Conservation (phyloP, 441 rosid genomes). For the Kokia cookei region DNA sequence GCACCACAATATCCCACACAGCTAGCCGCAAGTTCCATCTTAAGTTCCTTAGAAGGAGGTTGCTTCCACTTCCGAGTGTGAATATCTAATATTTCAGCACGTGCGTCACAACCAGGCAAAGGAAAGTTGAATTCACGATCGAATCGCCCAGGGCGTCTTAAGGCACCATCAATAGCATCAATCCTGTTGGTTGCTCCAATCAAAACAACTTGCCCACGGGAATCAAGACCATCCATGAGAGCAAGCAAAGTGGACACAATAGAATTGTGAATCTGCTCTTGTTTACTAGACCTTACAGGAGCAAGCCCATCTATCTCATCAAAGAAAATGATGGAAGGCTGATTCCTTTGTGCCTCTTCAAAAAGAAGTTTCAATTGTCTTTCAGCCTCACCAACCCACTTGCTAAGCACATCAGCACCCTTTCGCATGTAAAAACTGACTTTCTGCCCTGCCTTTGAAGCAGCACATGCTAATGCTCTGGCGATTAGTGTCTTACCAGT, state of each 20-base stretch:
- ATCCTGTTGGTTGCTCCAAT: constrained; percentile 99
- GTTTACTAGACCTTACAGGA: constrained; percentile 98
- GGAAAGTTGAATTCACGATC: constrained; percentile 99
- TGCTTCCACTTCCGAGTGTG: constrained; percentile 98
- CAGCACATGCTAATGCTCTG: constrained; percentile 99
- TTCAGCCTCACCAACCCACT: constrained; percentile 99
- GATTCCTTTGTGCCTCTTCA: constrained; percentile 98
- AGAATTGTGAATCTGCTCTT: constrained; percentile 99
- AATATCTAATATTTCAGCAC: constrained; percentile 91
- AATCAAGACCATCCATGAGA: constrained; percentile 99
- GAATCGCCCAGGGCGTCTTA: constrained; percentile 99
- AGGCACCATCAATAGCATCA: constrained; percentile 99
- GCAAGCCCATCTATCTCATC: constrained; percentile 99
- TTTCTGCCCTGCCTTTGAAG: constrained; percentile 99
- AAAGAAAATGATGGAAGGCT: constrained; percentile 97
- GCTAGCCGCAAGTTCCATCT: constrained; percentile 89
- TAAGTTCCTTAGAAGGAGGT: constrained; percentile 86
- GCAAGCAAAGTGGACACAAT: constrained; percentile 98
- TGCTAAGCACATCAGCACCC: constrained; percentile 99
- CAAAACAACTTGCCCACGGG: constrained; percentile 99
- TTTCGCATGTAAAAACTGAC: constrained; percentile 99
- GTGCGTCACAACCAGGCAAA: constrained; percentile 97
- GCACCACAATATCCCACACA: constrained; percentile 99
- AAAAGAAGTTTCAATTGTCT: constrained; percentile 95
- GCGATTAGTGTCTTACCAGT: constrained; percentile 99